A percentile compares a stretch with the other conserved stretches of the same genome.
Evolutionary conservation across 352 stramenopile genomes (phyloP).

Genomic region (Phytophthora vignae): DNA sequence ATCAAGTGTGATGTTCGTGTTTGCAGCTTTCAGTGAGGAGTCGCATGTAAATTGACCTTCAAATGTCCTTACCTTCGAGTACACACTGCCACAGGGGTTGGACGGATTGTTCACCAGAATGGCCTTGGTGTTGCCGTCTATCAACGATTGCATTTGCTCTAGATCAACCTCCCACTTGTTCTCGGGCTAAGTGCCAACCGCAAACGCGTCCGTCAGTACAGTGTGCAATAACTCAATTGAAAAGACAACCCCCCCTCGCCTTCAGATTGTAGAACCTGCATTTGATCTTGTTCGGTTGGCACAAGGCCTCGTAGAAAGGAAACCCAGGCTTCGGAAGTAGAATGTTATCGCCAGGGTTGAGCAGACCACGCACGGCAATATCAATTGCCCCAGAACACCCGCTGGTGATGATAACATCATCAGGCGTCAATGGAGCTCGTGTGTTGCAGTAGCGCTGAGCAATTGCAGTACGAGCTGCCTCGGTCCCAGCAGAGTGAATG

Average conservation of each 20-base stretch:
- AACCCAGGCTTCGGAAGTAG: conserved; percentile 95
- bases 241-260: background rate
- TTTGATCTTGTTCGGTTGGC: conserved; percentile 91
- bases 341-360: conserved; percentile 93
- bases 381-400: conserved; percentile 95
- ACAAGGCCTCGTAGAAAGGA: conserved; percentile 96
- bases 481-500: conserved; percentile 91
- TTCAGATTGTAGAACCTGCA: conserved; percentile 92
- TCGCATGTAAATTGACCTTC: background rate
- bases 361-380: conserved; percentile 89
- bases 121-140: conserved; percentile 87
- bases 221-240: background rate
- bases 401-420: conserved; percentile 94
- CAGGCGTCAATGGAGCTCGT: conserved; percentile 71
- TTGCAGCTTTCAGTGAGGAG: background rate
- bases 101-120: conserved; percentile 97
- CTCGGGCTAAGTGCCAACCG: conserved; percentile 47
- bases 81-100: conserved; percentile 96
- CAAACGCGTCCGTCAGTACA: background rate
- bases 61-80: conserved; percentile 68
- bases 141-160: conserved; percentile 88
- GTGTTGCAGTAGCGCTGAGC: conserved; percentile 81
- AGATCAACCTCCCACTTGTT: conserved; percentile 95
- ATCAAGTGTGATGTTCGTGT: background rate
- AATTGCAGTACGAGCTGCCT: conserved; percentile 89